phyloP scores from a whole-genome alignment of 2,329 filamentous ascomycete genomes.

The Triangularia setosa region DNA sequence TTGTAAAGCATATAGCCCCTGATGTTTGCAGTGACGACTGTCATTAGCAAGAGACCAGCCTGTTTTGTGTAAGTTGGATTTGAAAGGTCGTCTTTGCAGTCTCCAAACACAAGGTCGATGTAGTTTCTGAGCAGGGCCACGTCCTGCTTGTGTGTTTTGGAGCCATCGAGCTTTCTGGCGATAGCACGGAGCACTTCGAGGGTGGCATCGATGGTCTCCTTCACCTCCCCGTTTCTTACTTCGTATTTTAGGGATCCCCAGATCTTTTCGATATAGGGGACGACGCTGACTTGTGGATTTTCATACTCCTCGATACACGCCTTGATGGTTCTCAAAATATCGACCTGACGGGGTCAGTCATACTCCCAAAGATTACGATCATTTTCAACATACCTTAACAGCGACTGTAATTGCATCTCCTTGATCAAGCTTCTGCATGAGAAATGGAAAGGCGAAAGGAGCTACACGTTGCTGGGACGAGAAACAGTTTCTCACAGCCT shows the following conservation, averaged over 20 bases:
- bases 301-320: slow-evolving; percentile 50
- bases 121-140: slow-evolving; percentile 35
- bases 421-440: slow-evolving; percentile 55
- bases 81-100: slow-evolving; percentile 51
- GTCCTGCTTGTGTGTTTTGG: slow-evolving; percentile 20
- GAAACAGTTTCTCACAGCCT: slow-evolving; percentile 51
- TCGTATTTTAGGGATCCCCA: slow-evolving; percentile 62
- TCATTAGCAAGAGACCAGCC: slow-evolving; percentile 50
- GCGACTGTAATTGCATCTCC: slow-evolving; percentile 55
- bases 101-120: slow-evolving; percentile 45
- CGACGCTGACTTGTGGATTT: slow-evolving; percentile 43
- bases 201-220: slow-evolving; percentile 54
- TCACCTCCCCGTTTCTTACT: slow-evolving; percentile 57
- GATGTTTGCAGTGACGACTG: slow-evolving; percentile 46
- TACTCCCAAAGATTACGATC: neutral
- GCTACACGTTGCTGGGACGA: slow-evolving; percentile 47
- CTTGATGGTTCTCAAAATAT: slow-evolving; percentile 53
- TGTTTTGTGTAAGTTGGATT: slow-evolving; percentile 50
- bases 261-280: slow-evolving; percentile 47
- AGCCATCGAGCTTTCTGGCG: slow-evolving; percentile 41
- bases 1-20: slow-evolving; percentile 46
- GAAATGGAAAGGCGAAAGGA: slow-evolving; percentile 46
- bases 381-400: slow-evolving; percentile 44
- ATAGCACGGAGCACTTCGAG: slow-evolving; percentile 51
- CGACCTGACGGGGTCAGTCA: slow-evolving; percentile 36